phyloP scores from a whole-genome alignment of 371 early-diverging fungal species.

The Mucor circinelloides region DNA sequence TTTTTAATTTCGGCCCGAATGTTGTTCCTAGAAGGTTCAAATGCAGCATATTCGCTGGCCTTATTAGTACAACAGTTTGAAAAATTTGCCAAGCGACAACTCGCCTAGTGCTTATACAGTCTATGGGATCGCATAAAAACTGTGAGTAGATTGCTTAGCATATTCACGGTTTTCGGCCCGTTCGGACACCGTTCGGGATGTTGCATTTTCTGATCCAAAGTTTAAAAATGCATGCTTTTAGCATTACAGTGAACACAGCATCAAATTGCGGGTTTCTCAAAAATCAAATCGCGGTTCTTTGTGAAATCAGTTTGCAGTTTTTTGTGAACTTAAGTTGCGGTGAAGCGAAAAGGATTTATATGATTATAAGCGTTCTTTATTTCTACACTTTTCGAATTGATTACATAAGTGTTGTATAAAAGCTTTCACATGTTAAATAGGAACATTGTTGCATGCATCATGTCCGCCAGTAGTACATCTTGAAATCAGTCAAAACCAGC shows the following conservation, averaged over 20 bases:
- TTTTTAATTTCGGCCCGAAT: neutral
- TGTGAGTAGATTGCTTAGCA: too few relatives aligned
- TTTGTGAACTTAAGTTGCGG: neutral
- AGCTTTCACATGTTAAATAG: neutral
- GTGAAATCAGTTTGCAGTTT: too few relatives aligned
- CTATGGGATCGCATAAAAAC: too few relatives aligned
- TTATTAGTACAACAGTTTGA: too few relatives aligned
- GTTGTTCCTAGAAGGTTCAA: neutral
- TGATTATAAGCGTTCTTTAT: neutral
- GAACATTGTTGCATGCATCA: too few relatives aligned
- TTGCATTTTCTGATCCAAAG: too few relatives aligned
- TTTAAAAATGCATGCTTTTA: too few relatives aligned
- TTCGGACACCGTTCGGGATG: neutral
- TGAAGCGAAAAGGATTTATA: neutral
- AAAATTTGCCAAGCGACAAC: too few relatives aligned
- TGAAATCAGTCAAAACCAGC: conserved; percentile 8
- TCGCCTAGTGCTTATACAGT: too few relatives aligned
- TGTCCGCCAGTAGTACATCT: conserved; percentile 11
- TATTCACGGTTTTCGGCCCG: neutral
- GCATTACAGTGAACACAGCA: too few relatives aligned
- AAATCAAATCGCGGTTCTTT: neutral
- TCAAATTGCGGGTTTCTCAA: neutral
- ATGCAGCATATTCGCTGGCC: neutral
- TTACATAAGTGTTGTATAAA: neutral
- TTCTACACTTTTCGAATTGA: neutral